A percentile compares a stretch with the other conserved stretches of the same genome.
Evolutionary conservation across 176 grass and related monocot genomes (phyloP).

Genomic region (Aegilops tauschii): DNA sequence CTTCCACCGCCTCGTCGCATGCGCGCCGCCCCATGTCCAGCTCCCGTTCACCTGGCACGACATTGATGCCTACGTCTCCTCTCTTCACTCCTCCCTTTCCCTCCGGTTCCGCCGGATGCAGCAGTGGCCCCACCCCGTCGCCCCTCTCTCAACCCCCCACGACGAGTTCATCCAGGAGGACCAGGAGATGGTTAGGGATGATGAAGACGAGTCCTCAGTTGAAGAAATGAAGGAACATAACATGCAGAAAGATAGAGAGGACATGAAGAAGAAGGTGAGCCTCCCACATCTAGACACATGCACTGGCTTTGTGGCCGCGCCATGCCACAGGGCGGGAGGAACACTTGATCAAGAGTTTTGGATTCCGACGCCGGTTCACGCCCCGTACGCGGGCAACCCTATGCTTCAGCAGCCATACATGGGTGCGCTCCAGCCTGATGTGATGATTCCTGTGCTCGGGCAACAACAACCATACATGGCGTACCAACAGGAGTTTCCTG

Average conservation of each 20-base stretch:
- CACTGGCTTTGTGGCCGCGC: too few species aligned
- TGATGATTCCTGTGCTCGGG: too few species aligned
- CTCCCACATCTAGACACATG: background rate
- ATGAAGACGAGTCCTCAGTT: background rate
- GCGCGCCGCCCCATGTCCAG: background rate
- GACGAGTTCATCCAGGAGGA: background rate
- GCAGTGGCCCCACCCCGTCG: background rate
- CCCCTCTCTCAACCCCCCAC: background rate
- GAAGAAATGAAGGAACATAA: too few species aligned
- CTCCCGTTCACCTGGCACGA: slow-evolving; percentile 37
- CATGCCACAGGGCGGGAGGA: background rate
- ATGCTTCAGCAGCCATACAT: background rate
- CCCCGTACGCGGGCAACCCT: background rate
- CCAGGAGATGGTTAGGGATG: background rate
- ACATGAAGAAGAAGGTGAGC: background rate
- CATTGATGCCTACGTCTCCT: slow-evolving; percentile 39
- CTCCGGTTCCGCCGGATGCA: background rate
- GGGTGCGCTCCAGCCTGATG: too few species aligned
- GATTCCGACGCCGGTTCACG: background rate
- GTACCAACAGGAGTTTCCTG: too few species aligned
- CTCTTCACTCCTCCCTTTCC: slow-evolving; percentile 23
- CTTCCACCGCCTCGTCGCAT: slow-evolving; percentile 28
- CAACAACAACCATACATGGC: too few species aligned
- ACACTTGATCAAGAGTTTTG: background rate
- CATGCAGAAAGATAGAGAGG: background rate